Evolutionary conservation across 129 eudicot species (phyloP).

Genomic region (Logfia minima): DNA sequence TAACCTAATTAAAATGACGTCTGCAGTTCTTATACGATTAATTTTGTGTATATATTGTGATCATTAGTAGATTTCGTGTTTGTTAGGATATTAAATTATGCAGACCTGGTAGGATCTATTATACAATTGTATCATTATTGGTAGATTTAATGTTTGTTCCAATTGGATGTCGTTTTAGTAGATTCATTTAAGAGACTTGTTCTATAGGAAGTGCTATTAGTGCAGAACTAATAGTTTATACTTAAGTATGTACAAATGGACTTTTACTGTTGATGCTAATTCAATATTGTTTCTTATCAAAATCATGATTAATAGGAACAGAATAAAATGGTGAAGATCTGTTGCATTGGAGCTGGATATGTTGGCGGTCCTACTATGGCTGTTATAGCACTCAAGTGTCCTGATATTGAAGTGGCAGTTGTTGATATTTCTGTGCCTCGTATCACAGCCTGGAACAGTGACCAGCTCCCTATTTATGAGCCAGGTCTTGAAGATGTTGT

Average conservation of each 20-base stretch:
- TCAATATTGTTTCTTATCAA: neutral
- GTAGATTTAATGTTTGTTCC: neutral
- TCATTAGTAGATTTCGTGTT: neutral
- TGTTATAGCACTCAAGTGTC: slow-evolving; percentile 83
- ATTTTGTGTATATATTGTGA: slow-evolving; percentile 16
- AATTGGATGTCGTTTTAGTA: neutral
- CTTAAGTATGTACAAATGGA: neutral
- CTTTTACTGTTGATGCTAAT: neutral
- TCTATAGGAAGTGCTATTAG: neutral
- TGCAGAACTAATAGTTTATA: neutral
- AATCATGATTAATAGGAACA: neutral
- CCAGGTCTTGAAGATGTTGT: slow-evolving; percentile 84
- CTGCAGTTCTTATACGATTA: neutral
- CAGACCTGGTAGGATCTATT: slow-evolving; percentile 1
- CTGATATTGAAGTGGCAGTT: slow-evolving; percentile 65
- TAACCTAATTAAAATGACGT: slow-evolving; percentile 4
- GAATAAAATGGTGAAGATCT: slow-evolving; percentile 75
- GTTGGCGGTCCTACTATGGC: slow-evolving; percentile 96
- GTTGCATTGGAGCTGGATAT: slow-evolving; percentile 91
- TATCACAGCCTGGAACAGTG: slow-evolving; percentile 86
- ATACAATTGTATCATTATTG: neutral
- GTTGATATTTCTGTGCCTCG: slow-evolving; percentile 83
- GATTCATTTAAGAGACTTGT: neutral
- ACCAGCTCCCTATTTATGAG: slow-evolving; percentile 80
- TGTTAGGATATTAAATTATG: slow-evolving; percentile 8